Evolutionary conservation across 108 stramenopile species (phyloP).

Genomic region (Thalassiosira profunda): DNA sequence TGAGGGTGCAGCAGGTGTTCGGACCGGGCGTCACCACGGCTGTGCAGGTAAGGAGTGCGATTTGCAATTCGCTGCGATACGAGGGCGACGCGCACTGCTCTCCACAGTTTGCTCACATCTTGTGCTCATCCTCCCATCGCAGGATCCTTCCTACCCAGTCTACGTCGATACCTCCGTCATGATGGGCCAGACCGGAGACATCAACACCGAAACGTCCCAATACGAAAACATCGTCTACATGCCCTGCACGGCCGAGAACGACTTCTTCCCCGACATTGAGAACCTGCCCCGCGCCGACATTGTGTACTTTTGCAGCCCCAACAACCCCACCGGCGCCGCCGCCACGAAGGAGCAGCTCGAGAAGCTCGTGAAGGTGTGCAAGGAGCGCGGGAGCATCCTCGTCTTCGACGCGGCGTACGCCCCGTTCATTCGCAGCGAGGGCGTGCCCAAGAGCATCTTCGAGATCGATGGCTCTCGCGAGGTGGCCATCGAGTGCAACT

Average conservation of each 20-base stretch:
- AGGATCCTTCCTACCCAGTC: slow-evolving; percentile 97
- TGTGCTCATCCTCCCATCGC: neutral
- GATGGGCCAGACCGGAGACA: slow-evolving; percentile 95
- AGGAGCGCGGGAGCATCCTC: slow-evolving; percentile 91
- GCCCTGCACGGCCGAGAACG: slow-evolving; percentile 93
- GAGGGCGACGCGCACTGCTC: too few relatives aligned
- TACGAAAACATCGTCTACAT: slow-evolving; percentile 99
- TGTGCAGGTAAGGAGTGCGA: too few relatives aligned
- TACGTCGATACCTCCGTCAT: slow-evolving; percentile 96
- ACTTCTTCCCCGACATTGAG: slow-evolving; percentile 96
- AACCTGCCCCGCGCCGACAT: slow-evolving; percentile 92
- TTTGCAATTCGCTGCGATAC: too few relatives aligned
- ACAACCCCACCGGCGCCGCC: slow-evolving; percentile 98
- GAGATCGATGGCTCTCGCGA: slow-evolving; percentile 96
- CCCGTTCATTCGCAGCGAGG: slow-evolving; percentile 94
- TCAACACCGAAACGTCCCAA: slow-evolving; percentile 87
- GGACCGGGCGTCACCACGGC: slow-evolving; percentile 92
- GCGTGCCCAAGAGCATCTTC: slow-evolving; percentile 96
- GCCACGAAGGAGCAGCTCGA: slow-evolving; percentile 94
- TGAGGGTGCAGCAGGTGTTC: slow-evolving; percentile 97
- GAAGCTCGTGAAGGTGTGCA: slow-evolving; percentile 88
- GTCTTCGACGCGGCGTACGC: slow-evolving; percentile 99
- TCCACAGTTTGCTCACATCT: neutral
- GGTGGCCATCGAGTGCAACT: slow-evolving; percentile 95
- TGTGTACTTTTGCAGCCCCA: slow-evolving; percentile 96